These are phyloP conservation scores for Phytophthora rubi DNA, from an alignment of 352 stramenopile species.

Conservation along the genomic window DNA sequence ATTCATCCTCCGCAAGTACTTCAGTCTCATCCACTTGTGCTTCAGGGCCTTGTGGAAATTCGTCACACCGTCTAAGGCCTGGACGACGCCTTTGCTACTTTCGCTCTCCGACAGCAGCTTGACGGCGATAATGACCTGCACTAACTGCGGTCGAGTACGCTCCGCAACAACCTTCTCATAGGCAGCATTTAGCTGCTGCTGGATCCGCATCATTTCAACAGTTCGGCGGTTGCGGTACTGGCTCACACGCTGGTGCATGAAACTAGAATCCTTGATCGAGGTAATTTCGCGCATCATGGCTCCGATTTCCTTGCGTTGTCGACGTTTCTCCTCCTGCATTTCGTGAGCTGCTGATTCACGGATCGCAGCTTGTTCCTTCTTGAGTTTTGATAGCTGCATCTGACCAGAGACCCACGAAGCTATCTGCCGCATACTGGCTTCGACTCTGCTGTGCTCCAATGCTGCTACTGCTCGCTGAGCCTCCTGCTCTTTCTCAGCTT, in stretches of 20 bases:
- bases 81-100: constrained; percentile 5
- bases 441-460: constrained; percentile 19
- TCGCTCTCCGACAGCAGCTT: constrained; percentile 41
- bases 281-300: constrained; percentile 29
- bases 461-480: constrained; percentile 16
- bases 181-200: constrained; percentile 25
- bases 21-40: constrained; percentile 21
- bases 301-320: constrained; percentile 24
- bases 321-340: constrained; percentile 31
- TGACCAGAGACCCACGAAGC: constrained; percentile 45
- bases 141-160: constrained; percentile 34
- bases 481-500: constrained; percentile 32
- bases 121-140: constrained; percentile 45
- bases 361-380: constrained; percentile 27
- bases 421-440: constrained; percentile 42
- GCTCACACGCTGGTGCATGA: constrained; percentile 31
- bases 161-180: constrained; percentile 31
- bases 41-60: constrained; percentile 11
- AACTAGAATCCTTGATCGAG: constrained; percentile 35
- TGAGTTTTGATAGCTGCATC: constrained; percentile 35
- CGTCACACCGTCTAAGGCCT: constrained; percentile 16
- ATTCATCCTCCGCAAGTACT: constrained; percentile 18
- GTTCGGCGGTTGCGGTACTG: constrained; percentile 27
- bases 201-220: constrained; percentile 18
- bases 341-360: constrained; percentile 17